Evolutionary conservation across 1,284 basidiomycete genomes (phyloP), one percentile per base, ranked within the genome.

Genomic region (Apiotrichum akiyoshidainum): DNA sequence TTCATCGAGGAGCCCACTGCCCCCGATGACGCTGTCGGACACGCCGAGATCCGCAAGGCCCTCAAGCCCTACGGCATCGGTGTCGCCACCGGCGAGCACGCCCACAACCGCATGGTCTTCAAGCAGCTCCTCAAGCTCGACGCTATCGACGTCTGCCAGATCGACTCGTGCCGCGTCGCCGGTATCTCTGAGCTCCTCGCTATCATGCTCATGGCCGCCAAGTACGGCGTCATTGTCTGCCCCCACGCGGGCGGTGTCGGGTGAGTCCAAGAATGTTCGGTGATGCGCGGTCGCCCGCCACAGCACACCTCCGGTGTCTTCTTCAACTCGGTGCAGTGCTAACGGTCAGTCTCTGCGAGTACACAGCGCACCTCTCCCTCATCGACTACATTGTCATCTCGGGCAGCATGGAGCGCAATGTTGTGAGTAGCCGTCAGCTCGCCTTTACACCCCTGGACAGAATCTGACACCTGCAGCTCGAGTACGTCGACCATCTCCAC

Each of bases 1-100:
- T 96, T 94, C 80, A 95, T 95, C 68, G 92, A 96, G 73, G 92
- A 95, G 75, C 92, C 92, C 0, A 95, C 92, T 0, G 92, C 92
- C 1, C 92, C 90, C 2, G 92, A 95, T 71, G 92, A 95, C 84
- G 63, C 76, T 70, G 72, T 80, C 63, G 89, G 81, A 21, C 81
- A 82, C 66, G 80, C 81, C n/a, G 72, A 74, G 5, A 82, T 83
- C 63, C 77, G 81, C 56, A 79, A 78, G 60, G 79, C 74, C 4
- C 82, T 95, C 60, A 88, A 88, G 74, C 88, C 88, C 13, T 79
- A 88, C 71, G 87, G 87, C 2, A 93, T 97, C 64, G 91, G 92
- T 52, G 94, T 97, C 48, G 93, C 94, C 2, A 97, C 93, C 0
- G 94, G 93, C 52, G 93, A 97, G 78, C 93, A 97, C 72, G 92